Percentiles rank a stretch among this genome's conserved stretches.
These are phyloP conservation scores for Yamadazyma kanchanaburiensis DNA, from an alignment of 1,139 yeast species.

Conservation along the genomic window DNA sequence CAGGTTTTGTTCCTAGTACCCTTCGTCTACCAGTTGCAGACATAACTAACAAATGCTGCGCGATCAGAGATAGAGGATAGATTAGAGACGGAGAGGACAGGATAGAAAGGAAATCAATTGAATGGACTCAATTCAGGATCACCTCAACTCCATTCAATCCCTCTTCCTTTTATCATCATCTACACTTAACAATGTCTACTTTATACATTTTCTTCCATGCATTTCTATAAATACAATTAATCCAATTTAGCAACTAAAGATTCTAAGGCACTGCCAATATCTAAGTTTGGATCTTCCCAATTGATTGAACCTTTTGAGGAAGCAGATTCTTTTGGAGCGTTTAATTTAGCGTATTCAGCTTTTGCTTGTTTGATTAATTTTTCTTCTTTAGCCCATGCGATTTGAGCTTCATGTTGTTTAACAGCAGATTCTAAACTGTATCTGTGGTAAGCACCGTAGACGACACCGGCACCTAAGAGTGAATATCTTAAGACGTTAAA, in stretches of 20 bases:
- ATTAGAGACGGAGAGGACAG: too few species aligned
- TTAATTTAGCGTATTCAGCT: slow-evolving; percentile 75
- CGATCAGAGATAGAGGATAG: too few species aligned
- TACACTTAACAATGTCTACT: too few species aligned
- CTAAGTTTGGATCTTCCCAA: slow-evolving; percentile 89
- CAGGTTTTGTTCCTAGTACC: slow-evolving; percentile 6
- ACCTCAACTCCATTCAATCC: too few species aligned
- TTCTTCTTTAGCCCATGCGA: slow-evolving; percentile 63
- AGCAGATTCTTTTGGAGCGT: slow-evolving; percentile 41
- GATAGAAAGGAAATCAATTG: too few species aligned
- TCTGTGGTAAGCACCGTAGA: slow-evolving; percentile 88
- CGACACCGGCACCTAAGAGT: slow-evolving; percentile 84
- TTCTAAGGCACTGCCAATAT: slow-evolving; percentile 57
- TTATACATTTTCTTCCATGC: not conserved
- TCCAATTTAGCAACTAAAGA: slow-evolving; percentile 43
- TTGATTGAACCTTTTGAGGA: slow-evolving; percentile 48
- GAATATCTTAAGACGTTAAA: slow-evolving; percentile 87
- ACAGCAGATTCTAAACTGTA: slow-evolving; percentile 61
- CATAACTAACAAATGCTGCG: not conserved
- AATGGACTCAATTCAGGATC: too few species aligned
- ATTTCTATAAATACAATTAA: slow-evolving; percentile 14
- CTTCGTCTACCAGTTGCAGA: slow-evolving; percentile 1
- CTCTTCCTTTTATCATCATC: too few species aligned
- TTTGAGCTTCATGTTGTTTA: slow-evolving; percentile 52
- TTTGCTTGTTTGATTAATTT: slow-evolving; percentile 84